phyloP scores from a whole-genome alignment of 192 early-diverging fungal species.

The Glomus cerebriforme region DNA sequence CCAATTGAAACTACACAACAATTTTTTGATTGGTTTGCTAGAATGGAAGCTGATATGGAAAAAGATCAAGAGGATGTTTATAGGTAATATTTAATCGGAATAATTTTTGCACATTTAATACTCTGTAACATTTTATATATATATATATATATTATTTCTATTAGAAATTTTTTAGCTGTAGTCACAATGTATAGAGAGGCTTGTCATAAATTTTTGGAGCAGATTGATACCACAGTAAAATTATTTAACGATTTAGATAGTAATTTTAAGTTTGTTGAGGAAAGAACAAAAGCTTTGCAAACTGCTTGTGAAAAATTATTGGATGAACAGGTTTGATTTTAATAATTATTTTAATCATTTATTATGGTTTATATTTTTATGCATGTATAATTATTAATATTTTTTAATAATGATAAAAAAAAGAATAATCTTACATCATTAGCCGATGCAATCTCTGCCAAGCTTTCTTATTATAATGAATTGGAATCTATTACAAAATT shows the following conservation, averaged over 20 bases:
- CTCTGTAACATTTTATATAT: neutral
- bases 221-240: constrained; percentile 56
- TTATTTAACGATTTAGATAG: constrained; percentile 66
- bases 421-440: constrained; percentile 62
- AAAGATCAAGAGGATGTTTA: constrained; percentile 86
- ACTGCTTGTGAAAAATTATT: constrained; percentile 80
- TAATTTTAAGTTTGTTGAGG: constrained; percentile 79
- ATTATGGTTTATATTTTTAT: neutral
- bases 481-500: constrained; percentile 79
- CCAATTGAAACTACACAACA: constrained; percentile 87
- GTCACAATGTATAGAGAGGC: constrained; percentile 60
- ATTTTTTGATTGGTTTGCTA: constrained; percentile 94
- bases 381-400: neutral
- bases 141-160: neutral
- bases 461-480: constrained; percentile 81
- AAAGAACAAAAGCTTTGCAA: constrained; percentile 75
- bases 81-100: constrained; percentile 46
- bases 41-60: constrained; percentile 80
- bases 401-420: neutral
- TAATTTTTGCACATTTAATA: neutral
- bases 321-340: constrained; percentile 53
- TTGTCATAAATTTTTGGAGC: constrained; percentile 66
- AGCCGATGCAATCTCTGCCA: constrained; percentile 56
- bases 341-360: neutral
- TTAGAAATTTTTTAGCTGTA: constrained; percentile 62